A percentile compares a stretch with the other conserved stretches of the same genome.
These are phyloP conservation scores for Rhazya stricta DNA, from an alignment of 257 asterid species.

Conservation along the genomic window DNA sequence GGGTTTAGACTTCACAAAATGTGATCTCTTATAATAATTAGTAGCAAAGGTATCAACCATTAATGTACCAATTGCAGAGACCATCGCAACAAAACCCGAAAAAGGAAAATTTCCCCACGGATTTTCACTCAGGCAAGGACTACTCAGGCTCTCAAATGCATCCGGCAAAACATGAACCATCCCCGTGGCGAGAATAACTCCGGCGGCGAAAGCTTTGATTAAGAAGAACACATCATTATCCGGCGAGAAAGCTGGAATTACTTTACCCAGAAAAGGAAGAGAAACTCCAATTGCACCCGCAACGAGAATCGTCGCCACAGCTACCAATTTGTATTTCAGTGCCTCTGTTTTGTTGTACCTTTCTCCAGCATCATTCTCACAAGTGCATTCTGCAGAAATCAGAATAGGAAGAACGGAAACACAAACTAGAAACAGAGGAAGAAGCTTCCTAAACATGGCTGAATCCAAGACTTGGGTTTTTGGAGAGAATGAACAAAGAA, in stretches of 20 bases:
- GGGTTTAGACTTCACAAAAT: background rate
- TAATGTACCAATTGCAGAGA: conserved; percentile 5
- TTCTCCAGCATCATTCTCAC: background rate
- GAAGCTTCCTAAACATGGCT: background rate
- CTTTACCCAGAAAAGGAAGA: background rate
- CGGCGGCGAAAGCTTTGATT: background rate
- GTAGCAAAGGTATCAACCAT: conserved; percentile 19
- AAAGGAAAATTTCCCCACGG: conserved; percentile 2
- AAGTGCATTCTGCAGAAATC: background rate
- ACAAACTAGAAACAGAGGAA: background rate
- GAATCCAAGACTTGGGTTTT: background rate
- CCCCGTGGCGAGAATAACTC: background rate
- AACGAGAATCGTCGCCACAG: background rate
- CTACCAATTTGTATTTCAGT: background rate
- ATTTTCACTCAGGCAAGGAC: background rate
- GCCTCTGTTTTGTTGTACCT: background rate
- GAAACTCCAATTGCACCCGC: background rate
- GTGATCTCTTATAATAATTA: conserved; percentile 4
- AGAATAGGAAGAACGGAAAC: background rate
- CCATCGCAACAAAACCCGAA: conserved; percentile 4
- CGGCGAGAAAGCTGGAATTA: background rate
- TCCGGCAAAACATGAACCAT: conserved; percentile 14
- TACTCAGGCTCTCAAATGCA: background rate
- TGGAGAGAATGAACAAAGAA: background rate
- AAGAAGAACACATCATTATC: background rate